These are phyloP conservation scores for Fusarium floridanum DNA, from an alignment of 2,329 filamentous ascomycete species.

Conservation along the genomic window DNA sequence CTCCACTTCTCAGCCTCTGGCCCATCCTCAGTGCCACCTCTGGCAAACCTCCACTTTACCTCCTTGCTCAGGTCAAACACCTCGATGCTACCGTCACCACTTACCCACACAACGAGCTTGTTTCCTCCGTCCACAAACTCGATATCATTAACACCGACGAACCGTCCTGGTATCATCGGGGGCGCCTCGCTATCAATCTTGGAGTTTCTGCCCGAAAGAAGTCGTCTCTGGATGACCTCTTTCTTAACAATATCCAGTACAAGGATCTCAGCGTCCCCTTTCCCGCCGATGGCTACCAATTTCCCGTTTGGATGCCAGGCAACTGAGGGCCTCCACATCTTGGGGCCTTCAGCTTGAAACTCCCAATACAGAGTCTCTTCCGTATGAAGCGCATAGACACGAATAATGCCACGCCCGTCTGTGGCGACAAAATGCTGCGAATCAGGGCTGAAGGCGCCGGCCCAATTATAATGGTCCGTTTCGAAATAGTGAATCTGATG, in stretches of 20 bases:
- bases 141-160: constrained; percentile 2
- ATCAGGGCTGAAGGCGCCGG: constrained; percentile 20
- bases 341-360: neutral
- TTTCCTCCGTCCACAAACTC: constrained; percentile 22
- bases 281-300: constrained; percentile 21
- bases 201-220: neutral
- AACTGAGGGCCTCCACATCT: constrained; percentile 15
- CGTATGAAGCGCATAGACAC: neutral
- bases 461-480: constrained; percentile 21
- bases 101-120: constrained; percentile 13
- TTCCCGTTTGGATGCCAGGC: constrained; percentile 22
- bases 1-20: constrained; percentile 15
- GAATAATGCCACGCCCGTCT: constrained; percentile 14
- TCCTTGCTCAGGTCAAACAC: constrained; percentile 18
- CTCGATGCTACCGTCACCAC: constrained; percentile 25
- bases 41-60: constrained; percentile 26
- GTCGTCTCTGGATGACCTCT: constrained; percentile 6
- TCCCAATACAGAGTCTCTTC: constrained; percentile 10
- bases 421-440: constrained; percentile 8
- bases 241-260: constrained; percentile 6
- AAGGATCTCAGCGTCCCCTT: constrained; percentile 12
- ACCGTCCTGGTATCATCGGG: neutral
- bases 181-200: neutral
- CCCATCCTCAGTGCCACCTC: constrained; percentile 26
- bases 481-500: constrained; percentile 10